Base-by-base conservation (phyloP, 179 eudicot genomes). In the Beta macrorhiza region DNA sequence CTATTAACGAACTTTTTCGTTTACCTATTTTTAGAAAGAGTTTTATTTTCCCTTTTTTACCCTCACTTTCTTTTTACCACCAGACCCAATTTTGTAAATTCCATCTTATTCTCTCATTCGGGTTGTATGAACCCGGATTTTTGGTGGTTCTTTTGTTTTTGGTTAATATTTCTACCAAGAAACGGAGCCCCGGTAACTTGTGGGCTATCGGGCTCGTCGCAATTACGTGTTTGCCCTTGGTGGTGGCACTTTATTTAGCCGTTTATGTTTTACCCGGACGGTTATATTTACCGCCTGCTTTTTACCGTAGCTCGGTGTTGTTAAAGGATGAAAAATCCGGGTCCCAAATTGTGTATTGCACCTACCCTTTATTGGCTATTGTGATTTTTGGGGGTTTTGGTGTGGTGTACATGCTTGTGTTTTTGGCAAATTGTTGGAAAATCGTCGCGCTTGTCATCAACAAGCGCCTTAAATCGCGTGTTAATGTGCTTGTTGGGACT, bases 71-170 rank as follows among this genome's bases (percentile, higher is more conserved):
- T 17, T 7, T 89, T 0, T 5, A 83, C 15, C 81, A 85, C 29
- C 93, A 93, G 69, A 49, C 84, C 65, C 70, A 64, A 7, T 67
- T 91, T 16, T 93, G 98, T 52, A 89, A 89, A 74, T 0, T 84
- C 8, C 91, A 92, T 53, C 77, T 90, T 7, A 87, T 92, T 11
- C 83, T 91, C 37, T 89, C 95, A 2, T 87, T 92, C 19, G 98
- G 98, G 9, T 58, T 93, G 17, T 85, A 84, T 44, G 89, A 93
- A 69, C 98, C 97, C 1, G 95, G 93, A 0, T 92, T 91, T 65
- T 61, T 93, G 17, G 77, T 90, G 44, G 79, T 94, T 55, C 89
- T 93, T 5, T 81, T 92, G 0, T 91, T 88, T 86, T 84, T 93
- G 37, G 83, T 93, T 20, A 84, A 87, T 29, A 75, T 88, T 1